phyloP scores from a whole-genome alignment of 345 rosid species.

The Streptanthus diversifolius region DNA sequence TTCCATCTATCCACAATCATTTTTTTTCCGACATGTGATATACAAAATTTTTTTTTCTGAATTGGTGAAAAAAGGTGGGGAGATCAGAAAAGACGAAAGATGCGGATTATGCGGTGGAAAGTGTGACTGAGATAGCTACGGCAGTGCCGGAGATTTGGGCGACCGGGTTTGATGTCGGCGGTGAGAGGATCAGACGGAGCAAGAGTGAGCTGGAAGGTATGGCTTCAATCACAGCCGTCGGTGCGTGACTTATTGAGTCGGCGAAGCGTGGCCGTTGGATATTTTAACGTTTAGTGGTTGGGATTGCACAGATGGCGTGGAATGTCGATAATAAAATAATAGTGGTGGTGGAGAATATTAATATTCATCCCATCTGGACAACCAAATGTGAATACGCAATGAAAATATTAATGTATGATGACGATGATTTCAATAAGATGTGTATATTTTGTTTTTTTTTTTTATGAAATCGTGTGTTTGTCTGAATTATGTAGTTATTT shows the following conservation, averaged over 20 bases:
- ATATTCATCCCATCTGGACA: slow-evolving; percentile 30
- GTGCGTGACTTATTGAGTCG: slow-evolving; percentile 41
- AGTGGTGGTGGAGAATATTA: slow-evolving; percentile 11
- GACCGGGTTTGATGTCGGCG: slow-evolving; percentile 28
- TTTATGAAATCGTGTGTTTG: not conserved
- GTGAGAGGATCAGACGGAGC: slow-evolving; percentile 38
- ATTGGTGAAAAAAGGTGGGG: slow-evolving; percentile 50
- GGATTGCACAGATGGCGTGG: slow-evolving; percentile 20
- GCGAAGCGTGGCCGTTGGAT: slow-evolving; percentile 20
- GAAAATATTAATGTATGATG: not conserved
- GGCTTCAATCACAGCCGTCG: slow-evolving; percentile 45
- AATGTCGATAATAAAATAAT: slow-evolving; percentile 11
- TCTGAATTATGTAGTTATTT: too few species aligned
- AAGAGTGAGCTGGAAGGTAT: slow-evolving; percentile 52
- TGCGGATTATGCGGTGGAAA: slow-evolving; percentile 64
- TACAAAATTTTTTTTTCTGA: not conserved
- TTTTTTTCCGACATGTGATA: not conserved
- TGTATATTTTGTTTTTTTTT: not conserved
- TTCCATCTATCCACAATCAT: not conserved
- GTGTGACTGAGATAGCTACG: slow-evolving; percentile 40
- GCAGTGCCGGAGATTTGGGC: slow-evolving; percentile 73
- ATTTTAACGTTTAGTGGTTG: slow-evolving; percentile 15
- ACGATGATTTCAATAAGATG: not conserved
- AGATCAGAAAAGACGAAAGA: slow-evolving; percentile 54
- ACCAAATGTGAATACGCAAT: slow-evolving; percentile 26